Percentiles rank a stretch among this genome's conserved stretches.
These are phyloP conservation scores for Aspergillus novofumigatus DNA, from an alignment of 2,329 filamentous ascomycete species.

Conservation along the genomic window DNA sequence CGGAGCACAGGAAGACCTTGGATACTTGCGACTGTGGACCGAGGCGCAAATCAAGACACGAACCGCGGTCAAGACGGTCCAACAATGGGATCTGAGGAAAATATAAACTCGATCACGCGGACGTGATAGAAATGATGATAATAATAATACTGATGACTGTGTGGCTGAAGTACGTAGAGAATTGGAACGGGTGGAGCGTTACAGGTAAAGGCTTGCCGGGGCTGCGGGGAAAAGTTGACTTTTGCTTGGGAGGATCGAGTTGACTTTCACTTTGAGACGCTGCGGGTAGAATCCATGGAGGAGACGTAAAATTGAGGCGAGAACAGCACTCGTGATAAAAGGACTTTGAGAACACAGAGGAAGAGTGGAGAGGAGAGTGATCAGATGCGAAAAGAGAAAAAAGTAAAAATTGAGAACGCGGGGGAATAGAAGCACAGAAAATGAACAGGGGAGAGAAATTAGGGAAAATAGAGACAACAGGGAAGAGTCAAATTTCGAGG, in stretches of 20 bases:
- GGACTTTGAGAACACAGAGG: background rate
- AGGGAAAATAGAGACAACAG: background rate
- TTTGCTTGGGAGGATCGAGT: background rate
- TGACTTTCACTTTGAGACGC: background rate
- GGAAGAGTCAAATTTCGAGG: background rate
- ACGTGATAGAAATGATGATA: background rate
- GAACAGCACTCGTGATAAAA: background rate
- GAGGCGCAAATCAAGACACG: background rate
- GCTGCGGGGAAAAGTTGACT: constrained; percentile 8
- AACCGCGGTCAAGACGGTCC: background rate
- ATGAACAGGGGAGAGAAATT: background rate
- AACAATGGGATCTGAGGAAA: background rate
- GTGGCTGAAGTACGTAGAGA: background rate
- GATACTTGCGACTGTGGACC: background rate
- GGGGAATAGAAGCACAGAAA: constrained; percentile 9
- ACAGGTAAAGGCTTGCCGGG: constrained; percentile 4
- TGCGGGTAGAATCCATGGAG: background rate
- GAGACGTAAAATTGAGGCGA: background rate
- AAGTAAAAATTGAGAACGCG: background rate
- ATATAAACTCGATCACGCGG: background rate
- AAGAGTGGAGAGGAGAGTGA: constrained; percentile 1
- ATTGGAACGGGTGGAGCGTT: constrained; percentile 6
- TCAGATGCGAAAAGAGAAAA: background rate
- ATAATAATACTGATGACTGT: background rate
- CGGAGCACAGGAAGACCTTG: background rate